A percentile compares a stretch with the other conserved stretches of the same genome.
These are phyloP conservation scores for Wickerhamiella domercqiae DNA, from an alignment of 805 yeast species.

Conservation along the genomic window DNA sequence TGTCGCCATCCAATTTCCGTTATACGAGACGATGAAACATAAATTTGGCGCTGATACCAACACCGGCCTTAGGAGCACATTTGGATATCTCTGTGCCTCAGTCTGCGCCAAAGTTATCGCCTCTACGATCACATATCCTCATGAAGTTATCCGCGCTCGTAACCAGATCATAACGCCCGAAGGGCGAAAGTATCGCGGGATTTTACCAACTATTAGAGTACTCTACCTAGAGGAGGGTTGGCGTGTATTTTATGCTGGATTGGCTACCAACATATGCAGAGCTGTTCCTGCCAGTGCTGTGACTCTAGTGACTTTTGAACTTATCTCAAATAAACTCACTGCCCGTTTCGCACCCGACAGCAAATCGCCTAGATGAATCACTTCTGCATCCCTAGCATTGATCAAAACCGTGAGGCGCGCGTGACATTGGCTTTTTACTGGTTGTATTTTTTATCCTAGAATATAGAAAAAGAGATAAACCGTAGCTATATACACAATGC, in stretches of 20 bases:
- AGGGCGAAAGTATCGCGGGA: constrained; percentile 21
- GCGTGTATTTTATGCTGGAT: constrained; percentile 78
- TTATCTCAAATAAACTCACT: constrained; percentile 18
- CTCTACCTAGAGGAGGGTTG: constrained; percentile 56
- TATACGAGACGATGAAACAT: constrained; percentile 65
- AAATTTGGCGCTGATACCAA: constrained; percentile 14
- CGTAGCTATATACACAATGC: no score
- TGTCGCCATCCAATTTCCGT: constrained; percentile 93
- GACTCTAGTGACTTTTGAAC: constrained; percentile 82
- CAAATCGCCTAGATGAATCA: no score
- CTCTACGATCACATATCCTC: constrained; percentile 81
- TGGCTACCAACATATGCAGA: constrained; percentile 67
- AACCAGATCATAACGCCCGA: constrained; percentile 46
- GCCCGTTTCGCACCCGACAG: constrained; percentile 1
- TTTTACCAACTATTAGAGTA: constrained; percentile 22
- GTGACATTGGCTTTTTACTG: no score
- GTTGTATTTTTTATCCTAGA: no score
- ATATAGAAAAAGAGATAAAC: no score
- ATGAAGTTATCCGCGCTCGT: constrained; percentile 83
- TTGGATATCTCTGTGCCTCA: constrained; percentile 48
- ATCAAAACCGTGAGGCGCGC: no score
- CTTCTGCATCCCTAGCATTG: no score
- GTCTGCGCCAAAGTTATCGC: constrained; percentile 79
- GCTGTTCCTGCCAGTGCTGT: constrained; percentile 93
- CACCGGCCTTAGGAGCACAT: constrained; percentile 17